Conservation (phyloP, 129 eudicot species). For the Helichrysum umbraculigerum region DNA sequence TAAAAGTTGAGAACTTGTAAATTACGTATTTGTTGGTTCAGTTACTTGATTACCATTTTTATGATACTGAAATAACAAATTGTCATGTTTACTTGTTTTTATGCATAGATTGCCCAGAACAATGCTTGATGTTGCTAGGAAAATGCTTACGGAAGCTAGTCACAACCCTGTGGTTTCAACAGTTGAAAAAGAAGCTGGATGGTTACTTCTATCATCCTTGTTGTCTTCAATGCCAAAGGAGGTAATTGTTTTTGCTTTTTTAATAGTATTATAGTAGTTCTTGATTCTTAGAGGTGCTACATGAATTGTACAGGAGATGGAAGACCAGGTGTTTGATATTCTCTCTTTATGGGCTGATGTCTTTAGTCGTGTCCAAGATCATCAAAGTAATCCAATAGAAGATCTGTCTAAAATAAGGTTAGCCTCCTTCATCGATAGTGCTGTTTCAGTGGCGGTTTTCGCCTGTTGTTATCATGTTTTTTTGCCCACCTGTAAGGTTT, state of each 20-base stretch:
- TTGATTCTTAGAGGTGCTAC: conserved; percentile 31
- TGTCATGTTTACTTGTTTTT: conserved; percentile 25
- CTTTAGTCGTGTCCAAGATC: conserved; percentile 62
- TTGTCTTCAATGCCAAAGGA: conserved; percentile 90
- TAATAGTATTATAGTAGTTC: conserved; percentile 7
- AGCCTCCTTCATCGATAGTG: conserved; percentile 7
- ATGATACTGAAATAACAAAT: conserved; percentile 10
- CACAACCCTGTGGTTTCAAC: conserved; percentile 65
- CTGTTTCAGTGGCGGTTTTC: too few species aligned
- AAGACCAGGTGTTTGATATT: conserved; percentile 92
- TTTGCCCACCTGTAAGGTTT: too few species aligned
- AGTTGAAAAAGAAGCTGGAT: conserved; percentile 96
- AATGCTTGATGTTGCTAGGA: conserved; percentile 83
- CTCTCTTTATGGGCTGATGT: conserved; percentile 83
- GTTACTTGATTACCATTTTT: conserved; percentile 18
- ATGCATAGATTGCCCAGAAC: conserved; percentile 78
- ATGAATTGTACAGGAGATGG: conserved; percentile 79
- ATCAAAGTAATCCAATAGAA: conserved; percentile 43
- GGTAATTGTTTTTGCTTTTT: conserved; percentile 44
- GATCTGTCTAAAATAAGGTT: conserved; percentile 71
- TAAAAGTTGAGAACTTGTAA: too few species aligned
- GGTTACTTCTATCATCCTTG: conserved; percentile 86
- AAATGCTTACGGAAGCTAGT: conserved; percentile 77
- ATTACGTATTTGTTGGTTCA: neutral
- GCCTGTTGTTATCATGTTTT: too few species aligned